Evolutionary conservation across 169 alveolate genomes (phyloP).

Genomic region (Babesia sp.): DNA sequence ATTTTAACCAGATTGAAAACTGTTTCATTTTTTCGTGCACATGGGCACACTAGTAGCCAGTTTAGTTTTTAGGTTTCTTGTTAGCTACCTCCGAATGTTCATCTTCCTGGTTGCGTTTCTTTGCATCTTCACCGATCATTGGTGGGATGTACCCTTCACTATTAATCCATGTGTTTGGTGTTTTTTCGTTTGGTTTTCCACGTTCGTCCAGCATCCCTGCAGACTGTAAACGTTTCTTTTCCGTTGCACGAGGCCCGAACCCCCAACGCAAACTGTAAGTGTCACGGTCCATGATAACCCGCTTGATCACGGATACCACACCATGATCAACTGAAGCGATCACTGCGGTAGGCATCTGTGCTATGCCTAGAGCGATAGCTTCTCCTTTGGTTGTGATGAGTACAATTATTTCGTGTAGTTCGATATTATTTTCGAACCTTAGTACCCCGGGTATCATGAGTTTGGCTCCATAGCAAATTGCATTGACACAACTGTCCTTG

Average conservation of each 20-base stretch:
- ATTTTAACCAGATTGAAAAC: no score
- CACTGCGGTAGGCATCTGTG: conserved; percentile 99
- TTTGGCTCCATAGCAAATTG: conserved; percentile 99
- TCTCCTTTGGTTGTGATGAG: conserved; percentile 99
- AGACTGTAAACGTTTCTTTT: conserved; percentile 95
- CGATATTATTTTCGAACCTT: conserved; percentile 96
- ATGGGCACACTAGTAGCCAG: no score
- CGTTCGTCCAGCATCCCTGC: conserved; percentile 94
- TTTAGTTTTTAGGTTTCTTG: conserved; percentile 2
- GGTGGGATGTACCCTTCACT: conserved; percentile 84
- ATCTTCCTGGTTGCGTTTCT: conserved; percentile 56
- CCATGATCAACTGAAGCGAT: conserved; percentile 99
- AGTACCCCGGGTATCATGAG: conserved; percentile 99
- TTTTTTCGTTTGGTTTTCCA: conserved; percentile 92
- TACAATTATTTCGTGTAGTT: conserved; percentile 94
- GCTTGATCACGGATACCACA: conserved; percentile 95
- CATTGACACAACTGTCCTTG: conserved; percentile 98
- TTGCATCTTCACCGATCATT: conserved; percentile 75
- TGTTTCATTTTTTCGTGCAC: no score
- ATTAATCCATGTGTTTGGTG: conserved; percentile 93
- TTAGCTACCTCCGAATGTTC: conserved; percentile 1
- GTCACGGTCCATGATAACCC: conserved; percentile 99
- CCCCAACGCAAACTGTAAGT: conserved; percentile 99
- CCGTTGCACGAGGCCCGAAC: conserved; percentile 97
- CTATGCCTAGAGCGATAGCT: conserved; percentile 98